These are phyloP conservation scores for Ilex aquifolium DNA, from an alignment of 257 asterid species.

Conservation along the genomic window DNA sequence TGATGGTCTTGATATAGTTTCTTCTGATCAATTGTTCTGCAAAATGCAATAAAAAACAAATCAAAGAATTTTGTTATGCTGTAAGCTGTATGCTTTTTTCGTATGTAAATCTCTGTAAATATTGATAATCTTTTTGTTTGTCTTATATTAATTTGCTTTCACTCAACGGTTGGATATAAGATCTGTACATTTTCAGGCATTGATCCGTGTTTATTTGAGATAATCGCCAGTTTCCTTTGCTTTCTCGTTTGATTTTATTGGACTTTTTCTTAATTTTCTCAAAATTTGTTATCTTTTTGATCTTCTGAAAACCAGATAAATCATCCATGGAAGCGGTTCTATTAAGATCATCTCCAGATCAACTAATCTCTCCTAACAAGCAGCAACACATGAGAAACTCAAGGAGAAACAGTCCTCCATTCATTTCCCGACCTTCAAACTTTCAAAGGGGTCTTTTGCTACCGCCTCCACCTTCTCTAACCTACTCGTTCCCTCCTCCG, in stretches of 20 bases:
- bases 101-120: too few species aligned
- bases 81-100: neutral
- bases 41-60: too few species aligned
- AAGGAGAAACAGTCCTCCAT: constrained; percentile 15
- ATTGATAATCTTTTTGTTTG: too few species aligned
- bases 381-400: constrained; percentile 26
- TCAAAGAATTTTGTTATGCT: too few species aligned
- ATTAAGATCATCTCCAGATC: constrained; percentile 31
- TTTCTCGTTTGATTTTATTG: neutral
- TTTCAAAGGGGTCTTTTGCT: constrained; percentile 42
- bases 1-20: neutral
- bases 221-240: constrained; percentile 12
- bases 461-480: constrained; percentile 34
- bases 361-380: constrained; percentile 33
- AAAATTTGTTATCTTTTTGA: neutral
- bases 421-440: constrained; percentile 24
- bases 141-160: too few species aligned
- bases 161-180: neutral
- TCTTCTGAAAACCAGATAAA: neutral
- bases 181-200: constrained; percentile 12
- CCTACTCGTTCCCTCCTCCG: constrained; percentile 37
- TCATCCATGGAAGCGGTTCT: constrained; percentile 39
- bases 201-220: constrained; percentile 43
- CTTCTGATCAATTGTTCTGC: too few species aligned
- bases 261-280: neutral